A percentile compares a stretch with the other conserved stretches of the same genome.
Conservation (phyloP, 345 rosid genomes). For the Rubroshorea leprosula region DNA sequence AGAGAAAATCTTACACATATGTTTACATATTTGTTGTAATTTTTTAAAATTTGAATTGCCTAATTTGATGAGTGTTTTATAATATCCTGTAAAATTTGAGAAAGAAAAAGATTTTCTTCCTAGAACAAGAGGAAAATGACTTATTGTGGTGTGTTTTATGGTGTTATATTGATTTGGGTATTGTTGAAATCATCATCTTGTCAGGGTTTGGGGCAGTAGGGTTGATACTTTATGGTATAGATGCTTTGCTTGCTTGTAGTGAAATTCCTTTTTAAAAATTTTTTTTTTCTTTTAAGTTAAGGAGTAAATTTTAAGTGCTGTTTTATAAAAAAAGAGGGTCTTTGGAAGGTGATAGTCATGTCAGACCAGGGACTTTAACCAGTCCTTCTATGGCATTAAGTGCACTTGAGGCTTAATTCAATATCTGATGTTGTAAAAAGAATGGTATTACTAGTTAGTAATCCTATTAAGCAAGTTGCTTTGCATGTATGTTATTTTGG, state of each 20-base stretch:
- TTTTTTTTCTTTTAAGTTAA: not conserved
- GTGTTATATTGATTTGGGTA: not conserved
- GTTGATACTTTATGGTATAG: not conserved
- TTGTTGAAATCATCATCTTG: not conserved
- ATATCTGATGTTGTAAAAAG: not conserved
- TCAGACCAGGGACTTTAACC: not conserved
- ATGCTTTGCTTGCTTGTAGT: not conserved
- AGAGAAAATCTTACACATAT: too few species aligned
- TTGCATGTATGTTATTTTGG: too few species aligned
- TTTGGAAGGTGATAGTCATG: not conserved
- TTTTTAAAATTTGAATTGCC: not conserved
- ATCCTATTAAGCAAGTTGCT: too few species aligned
- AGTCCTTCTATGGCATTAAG: not conserved
- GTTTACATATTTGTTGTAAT: not conserved
- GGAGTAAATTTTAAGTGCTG: not conserved
- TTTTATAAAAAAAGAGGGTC: not conserved
- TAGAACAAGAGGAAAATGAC: not conserved
- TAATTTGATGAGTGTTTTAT: not conserved
- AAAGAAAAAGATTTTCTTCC: not conserved
- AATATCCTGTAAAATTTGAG: not conserved
- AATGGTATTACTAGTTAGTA: too few species aligned
- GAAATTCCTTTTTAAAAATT: too few species aligned
- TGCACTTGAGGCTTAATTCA: not conserved
- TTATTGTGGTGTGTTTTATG: not conserved
- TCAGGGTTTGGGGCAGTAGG: not conserved